These are phyloP conservation scores for Fusarium brevicatenulatum DNA, from an alignment of 2,329 filamentous ascomycete species.

Conservation along the genomic window DNA sequence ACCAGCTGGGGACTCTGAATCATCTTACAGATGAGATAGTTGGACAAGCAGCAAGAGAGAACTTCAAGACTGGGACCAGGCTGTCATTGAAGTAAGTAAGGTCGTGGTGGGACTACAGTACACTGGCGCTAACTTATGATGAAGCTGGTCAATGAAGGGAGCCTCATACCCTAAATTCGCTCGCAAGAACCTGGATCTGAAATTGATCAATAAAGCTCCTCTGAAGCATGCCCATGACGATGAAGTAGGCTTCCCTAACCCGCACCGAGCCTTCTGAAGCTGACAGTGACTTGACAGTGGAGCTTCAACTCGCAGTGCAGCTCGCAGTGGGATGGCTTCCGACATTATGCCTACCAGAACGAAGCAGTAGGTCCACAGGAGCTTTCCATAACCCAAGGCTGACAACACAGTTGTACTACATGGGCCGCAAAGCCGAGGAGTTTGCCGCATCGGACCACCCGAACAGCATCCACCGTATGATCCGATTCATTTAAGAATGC, in stretches of 20 bases:
- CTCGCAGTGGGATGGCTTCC: slow-evolving; percentile 40
- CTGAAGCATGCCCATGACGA: slow-evolving; percentile 42
- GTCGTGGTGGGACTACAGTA: fast-evolving
- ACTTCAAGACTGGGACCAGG: slow-evolving; percentile 1
- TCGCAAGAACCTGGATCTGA: slow-evolving; percentile 28
- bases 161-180: slow-evolving; percentile 37
- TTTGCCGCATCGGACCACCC: slow-evolving; percentile 28
- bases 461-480: slow-evolving; percentile 40
- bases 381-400: fast-evolving
- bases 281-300: neutral
- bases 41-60: slow-evolving; percentile 3
- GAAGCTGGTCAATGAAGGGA: slow-evolving; percentile 29
- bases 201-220: slow-evolving; percentile 38
- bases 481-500: fast-evolving
- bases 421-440: slow-evolving; percentile 36
- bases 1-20: slow-evolving; percentile 16
- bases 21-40: slow-evolving; percentile 2
- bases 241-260: slow-evolving; percentile 3
- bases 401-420: slow-evolving; percentile 38
- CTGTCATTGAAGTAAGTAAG: slow-evolving; percentile 12
- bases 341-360: slow-evolving; percentile 42
- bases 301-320: slow-evolving; percentile 37
- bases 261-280: neutral
- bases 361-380: slow-evolving; percentile 15
- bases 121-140: neutral